Conservation (phyloP, 176 grass and related monocot genomes). For the Avena eriantha region DNA sequence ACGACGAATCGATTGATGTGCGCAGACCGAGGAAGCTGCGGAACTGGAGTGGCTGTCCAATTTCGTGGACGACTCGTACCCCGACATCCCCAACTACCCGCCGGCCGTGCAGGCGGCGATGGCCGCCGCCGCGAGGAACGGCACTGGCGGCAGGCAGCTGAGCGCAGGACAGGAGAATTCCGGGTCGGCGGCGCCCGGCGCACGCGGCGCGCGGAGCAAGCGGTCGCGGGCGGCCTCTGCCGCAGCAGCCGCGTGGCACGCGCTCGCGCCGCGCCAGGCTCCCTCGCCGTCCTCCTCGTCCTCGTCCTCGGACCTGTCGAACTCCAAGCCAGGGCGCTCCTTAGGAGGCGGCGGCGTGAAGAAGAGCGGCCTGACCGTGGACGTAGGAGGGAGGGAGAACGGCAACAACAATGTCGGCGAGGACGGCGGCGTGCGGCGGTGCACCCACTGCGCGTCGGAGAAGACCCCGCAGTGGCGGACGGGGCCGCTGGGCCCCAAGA, state of each 20-base stretch:
- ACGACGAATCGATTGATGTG: neutral
- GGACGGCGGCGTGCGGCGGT: conserved; percentile 67
- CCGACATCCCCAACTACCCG: conserved; percentile 54
- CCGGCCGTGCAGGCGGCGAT: conserved; percentile 34
- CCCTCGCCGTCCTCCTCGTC: conserved; percentile 41
- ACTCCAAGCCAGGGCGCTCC: conserved; percentile 20
- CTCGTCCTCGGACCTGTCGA: conserved; percentile 54
- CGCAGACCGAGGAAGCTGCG: conserved; percentile 73
- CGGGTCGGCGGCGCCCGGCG: neutral
- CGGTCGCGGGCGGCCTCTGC: conserved; percentile 22
- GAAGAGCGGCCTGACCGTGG: neutral
- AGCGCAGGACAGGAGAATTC: conserved; percentile 30
- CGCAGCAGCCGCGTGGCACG: conserved; percentile 48
- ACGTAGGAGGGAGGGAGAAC: conserved; percentile 1
- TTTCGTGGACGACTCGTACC: conserved; percentile 81
- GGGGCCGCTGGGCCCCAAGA: conserved; percentile 85
- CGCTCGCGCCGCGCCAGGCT: conserved; percentile 36
- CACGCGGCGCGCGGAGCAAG: conserved; percentile 62
- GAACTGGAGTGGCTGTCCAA: conserved; percentile 88
- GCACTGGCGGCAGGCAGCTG: neutral
- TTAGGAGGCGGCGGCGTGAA: neutral
- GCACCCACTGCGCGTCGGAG: conserved; percentile 99
- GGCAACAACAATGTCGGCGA: neutral
- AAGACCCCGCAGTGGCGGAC: conserved; percentile 99
- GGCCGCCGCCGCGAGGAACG: conserved; percentile 33